phyloP scores from a whole-genome alignment of 495 filamentous ascomycete species.

The Bryoglossum gracile region DNA sequence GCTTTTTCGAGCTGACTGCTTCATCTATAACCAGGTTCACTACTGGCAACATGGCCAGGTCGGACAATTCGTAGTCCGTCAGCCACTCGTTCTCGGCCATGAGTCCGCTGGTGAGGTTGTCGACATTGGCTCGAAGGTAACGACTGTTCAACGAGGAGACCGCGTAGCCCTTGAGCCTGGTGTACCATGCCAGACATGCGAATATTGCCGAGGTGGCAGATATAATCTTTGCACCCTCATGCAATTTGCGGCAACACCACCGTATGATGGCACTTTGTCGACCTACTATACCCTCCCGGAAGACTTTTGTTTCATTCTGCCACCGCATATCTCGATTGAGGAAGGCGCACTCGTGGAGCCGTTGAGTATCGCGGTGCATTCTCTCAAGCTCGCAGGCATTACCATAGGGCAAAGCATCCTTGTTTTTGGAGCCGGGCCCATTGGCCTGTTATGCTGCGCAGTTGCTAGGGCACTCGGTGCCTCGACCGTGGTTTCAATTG shows the following conservation, averaged over 20 bases:
- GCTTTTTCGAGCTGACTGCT: neutral
- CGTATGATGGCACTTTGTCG: slow-evolving; percentile 66
- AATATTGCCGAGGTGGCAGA: slow-evolving; percentile 59
- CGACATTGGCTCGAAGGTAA: slow-evolving; percentile 55
- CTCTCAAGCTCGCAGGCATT: slow-evolving; percentile 59
- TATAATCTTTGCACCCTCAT: slow-evolving; percentile 84
- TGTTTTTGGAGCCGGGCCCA: slow-evolving; percentile 77
- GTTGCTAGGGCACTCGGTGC: slow-evolving; percentile 74
- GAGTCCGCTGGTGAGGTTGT: slow-evolving; percentile 74
- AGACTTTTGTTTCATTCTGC: slow-evolving; percentile 78
- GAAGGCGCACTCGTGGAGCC: slow-evolving; percentile 84
- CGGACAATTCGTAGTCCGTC: slow-evolving; percentile 69
- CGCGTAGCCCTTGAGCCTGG: slow-evolving; percentile 78
- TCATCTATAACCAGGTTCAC: slow-evolving; percentile 46
- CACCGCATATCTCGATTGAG: slow-evolving; percentile 56
- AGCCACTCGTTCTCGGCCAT: slow-evolving; percentile 89
- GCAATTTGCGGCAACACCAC: slow-evolving; percentile 76
- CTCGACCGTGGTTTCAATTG: slow-evolving; percentile 60
- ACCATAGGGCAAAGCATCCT: slow-evolving; percentile 64
- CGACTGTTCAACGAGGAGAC: slow-evolving; percentile 55
- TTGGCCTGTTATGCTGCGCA: slow-evolving; percentile 74
- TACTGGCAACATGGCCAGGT: slow-evolving; percentile 84
- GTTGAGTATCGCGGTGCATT: slow-evolving; percentile 74
- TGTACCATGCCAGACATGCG: slow-evolving; percentile 68
- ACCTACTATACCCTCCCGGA: slow-evolving; percentile 69